Percentiles rank a stretch among this genome's conserved stretches.
Conservation (phyloP, 805 yeast genomes). For the Naumovozyma dairenensis region DNA sequence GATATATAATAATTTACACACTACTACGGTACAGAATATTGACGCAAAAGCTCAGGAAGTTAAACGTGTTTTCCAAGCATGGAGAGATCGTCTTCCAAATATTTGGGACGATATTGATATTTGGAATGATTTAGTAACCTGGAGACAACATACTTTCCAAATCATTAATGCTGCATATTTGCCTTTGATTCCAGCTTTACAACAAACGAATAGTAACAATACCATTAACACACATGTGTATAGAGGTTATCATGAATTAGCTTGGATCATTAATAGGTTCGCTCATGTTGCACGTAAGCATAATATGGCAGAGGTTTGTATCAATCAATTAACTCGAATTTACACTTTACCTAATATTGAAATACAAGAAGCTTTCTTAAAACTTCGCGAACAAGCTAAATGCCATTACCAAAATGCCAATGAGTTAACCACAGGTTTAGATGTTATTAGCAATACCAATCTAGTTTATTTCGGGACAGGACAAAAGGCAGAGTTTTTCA, state of each 20-base stretch:
- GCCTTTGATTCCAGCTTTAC: slow-evolving; percentile 82
- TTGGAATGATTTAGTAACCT: slow-evolving; percentile 95
- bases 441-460: slow-evolving; percentile 93
- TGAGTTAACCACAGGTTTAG: slow-evolving; percentile 89
- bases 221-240: slow-evolving; percentile 88
- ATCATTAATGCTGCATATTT: slow-evolving; percentile 89
- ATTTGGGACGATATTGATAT: slow-evolving; percentile 95
- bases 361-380: slow-evolving; percentile 94
- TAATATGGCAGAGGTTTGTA: slow-evolving; percentile 93
- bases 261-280: slow-evolving; percentile 96
- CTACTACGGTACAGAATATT: slow-evolving; percentile 85
- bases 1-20: slow-evolving; percentile 74
- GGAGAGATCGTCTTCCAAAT: slow-evolving; percentile 96
- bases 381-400: slow-evolving; percentile 92
- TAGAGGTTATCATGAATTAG: slow-evolving; percentile 96
- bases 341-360: slow-evolving; percentile 95
- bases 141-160: slow-evolving; percentile 98
- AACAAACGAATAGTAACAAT: slow-evolving; percentile 55
- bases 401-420: slow-evolving; percentile 90
- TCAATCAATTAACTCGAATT: slow-evolving; percentile 83
- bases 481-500: slow-evolving; percentile 96
- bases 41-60: slow-evolving; percentile 91
- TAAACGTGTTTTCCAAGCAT: slow-evolving; percentile 88
- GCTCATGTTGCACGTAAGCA: slow-evolving; percentile 98
- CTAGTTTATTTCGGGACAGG: slow-evolving; percentile 93